Conservation (phyloP, 73 alveolate species). For the Paramecium primaurelia region DNA sequence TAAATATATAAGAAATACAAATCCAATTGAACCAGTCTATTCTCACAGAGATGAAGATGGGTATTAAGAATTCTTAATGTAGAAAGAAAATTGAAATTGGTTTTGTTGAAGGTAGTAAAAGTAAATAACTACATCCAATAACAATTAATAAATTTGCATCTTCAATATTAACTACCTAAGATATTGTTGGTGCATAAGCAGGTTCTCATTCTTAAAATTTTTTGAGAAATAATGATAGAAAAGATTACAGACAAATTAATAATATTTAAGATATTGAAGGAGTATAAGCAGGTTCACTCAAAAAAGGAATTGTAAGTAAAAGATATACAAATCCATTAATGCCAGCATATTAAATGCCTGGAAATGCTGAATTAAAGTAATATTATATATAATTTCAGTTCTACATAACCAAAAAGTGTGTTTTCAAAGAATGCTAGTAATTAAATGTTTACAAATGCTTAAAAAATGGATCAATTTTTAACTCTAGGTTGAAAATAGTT, state of each 20-base stretch:
- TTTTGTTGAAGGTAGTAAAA: background rate
- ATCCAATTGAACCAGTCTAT: constrained; percentile 22
- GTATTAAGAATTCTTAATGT: background rate
- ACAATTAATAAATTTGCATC: constrained; percentile 9
- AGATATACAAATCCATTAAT: background rate
- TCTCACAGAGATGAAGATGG: constrained; percentile 4
- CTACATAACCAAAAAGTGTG: background rate
- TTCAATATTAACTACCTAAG: background rate
- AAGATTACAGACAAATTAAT: background rate
- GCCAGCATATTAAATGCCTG: constrained; percentile 34
- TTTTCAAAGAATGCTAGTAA: constrained; percentile 9
- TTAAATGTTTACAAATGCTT: background rate
- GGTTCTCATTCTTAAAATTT: constrained; percentile 6
- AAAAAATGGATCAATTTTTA: constrained; percentile 31
- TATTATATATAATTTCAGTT: background rate
- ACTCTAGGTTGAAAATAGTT: background rate
- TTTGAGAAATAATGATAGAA: constrained; percentile 28
- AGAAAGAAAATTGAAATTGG: background rate
- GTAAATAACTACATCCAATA: constrained; percentile 26
- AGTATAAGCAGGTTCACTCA: constrained; percentile 31
- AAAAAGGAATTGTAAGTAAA: constrained; percentile 4
- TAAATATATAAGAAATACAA: background rate
- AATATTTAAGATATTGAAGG: constrained; percentile 24
- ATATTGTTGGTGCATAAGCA: constrained; percentile 34
- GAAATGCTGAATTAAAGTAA: background rate